Base-by-base conservation (phyloP, 768 basidiomycete species). In the Naganishia friedmannii region DNA sequence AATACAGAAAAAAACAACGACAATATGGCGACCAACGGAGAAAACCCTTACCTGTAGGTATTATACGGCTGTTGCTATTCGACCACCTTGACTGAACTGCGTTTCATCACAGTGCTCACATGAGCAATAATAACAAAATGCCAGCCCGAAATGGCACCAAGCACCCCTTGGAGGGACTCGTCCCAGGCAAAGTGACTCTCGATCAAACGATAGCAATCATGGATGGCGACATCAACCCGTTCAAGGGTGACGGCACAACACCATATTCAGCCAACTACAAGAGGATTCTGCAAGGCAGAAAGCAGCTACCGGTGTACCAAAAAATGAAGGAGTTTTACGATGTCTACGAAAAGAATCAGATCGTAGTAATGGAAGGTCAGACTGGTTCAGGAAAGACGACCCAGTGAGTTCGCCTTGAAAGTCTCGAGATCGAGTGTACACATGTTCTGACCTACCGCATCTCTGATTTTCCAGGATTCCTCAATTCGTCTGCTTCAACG, bases 301-400 rank as follows among this genome's bases (percentile, higher is more conserved):
- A 89, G 83, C 90, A 91, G 78, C 84, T 99, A 26, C 95, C 96
- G 0, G 94, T 99, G 0, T 96, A 86, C 75, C 82, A 88, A 2
- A 91, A 95, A 82, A 95, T 97, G 93, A 86, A 89, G 69, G 91
- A 94, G 55, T 98, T 99, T 80, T 87, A 89, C 76, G 85, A 89
- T 74, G 89, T 94, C 83, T 91, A 90, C 82, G 86, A 77, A 68
- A 82, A 86, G 74, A 87, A 92, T 79, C 93, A 95, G 83, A 89
- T 96, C 73, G 88, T 90, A 48, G 87, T 93, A 9, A 79, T 79
- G 76, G 76, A 78, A 68, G 77, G 94, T 75, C 94, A 96, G 84
- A 96, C 94, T 0, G 94, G 93, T 12, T 90, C 92, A 31, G 94
- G 93, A 39, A 97, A 95, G 84, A 96, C 93, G 0, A 95, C 93